Percentiles rank a stretch among this genome's conserved stretches.
These are phyloP conservation scores for Eucalyptus caleyi DNA, from an alignment of 345 rosid species.

Conservation along the genomic window DNA sequence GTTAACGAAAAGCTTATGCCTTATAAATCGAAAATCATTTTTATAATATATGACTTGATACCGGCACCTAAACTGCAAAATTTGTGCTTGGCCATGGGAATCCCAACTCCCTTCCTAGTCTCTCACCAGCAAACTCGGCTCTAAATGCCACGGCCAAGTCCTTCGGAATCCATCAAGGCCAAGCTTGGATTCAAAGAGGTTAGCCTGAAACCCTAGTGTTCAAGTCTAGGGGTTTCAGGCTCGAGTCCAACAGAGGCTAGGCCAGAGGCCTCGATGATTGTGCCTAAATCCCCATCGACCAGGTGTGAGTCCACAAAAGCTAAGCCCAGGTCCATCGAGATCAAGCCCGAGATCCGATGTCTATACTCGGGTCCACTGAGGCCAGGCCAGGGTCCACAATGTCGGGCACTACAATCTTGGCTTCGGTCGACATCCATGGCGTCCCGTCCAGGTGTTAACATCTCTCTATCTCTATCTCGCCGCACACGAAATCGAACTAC, in stretches of 20 bases:
- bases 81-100: neutral
- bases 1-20: neutral
- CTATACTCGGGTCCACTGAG: neutral
- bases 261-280: neutral
- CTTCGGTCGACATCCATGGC: neutral
- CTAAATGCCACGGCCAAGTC: neutral
- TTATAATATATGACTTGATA: neutral
- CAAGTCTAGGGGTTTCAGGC: too few relatives aligned
- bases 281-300: too few relatives aligned
- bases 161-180: neutral
- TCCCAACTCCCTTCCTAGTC: neutral
- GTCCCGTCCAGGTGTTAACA: neutral
- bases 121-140: neutral
- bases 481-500: neutral
- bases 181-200: too few relatives aligned
- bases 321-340: neutral
- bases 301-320: neutral
- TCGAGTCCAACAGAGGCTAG: neutral
- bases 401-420: neutral
- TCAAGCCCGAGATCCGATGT: rapidly evolving
- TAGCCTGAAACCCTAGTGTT: neutral
- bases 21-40: too few relatives aligned
- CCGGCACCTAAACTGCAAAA: too few relatives aligned
- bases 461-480: neutral
- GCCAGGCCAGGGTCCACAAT: neutral